Base-by-base conservation (phyloP, 202 grass and related monocot genomes). In the Musa balbisiana region DNA sequence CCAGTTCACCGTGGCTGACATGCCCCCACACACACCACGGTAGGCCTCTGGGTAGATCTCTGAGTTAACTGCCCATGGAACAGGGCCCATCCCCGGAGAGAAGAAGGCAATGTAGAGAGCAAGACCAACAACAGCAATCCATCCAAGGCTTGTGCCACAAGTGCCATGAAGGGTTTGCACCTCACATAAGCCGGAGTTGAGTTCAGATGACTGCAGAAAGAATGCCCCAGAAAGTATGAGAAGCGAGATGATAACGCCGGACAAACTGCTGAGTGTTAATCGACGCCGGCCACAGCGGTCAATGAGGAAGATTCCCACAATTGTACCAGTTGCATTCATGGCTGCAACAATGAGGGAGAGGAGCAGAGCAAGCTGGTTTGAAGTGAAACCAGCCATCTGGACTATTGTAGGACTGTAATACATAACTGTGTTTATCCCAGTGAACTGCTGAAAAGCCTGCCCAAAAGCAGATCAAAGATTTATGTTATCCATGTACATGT, bases 371-470 rank as follows among this genome's bases (percentile, higher is more conserved):
- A 92, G 27, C 78, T 69, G 83, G 80, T 96, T 96, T 49, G 89
- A 92, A 17, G 87, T 80, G 64, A 92, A 96, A 51, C 92, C 92
- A 16, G 92, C 92, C 92, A 92, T 96, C 82, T 92, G 92, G 56
- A 96, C 87, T 11, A 96, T 92, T 1, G 87, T 90, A 9, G 92
- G 92, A 26, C 92, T 92, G 84, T 90, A 96, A 62, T 96, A 96
- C 92, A 96, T 96, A 11, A 96, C 92, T 0, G 92, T 96, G 76
- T 96, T 96, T 80, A 96, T 96, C 54, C 92, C 92, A 26, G 87
- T 96, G 58, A 96, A 96, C 72, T 96, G 92, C 63, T 96, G 92
- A 67, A 96, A 96, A 49, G 92, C 92, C 92, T 96, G 84, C 82
- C 55, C 2, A 56, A 17, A 74, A 29, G 23, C 11, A 74, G 3